Evolutionary conservation across 495 filamentous ascomycete genomes (phyloP), one percentile per base, ranked within the genome.

Genomic region (Penicillium manginii): DNA sequence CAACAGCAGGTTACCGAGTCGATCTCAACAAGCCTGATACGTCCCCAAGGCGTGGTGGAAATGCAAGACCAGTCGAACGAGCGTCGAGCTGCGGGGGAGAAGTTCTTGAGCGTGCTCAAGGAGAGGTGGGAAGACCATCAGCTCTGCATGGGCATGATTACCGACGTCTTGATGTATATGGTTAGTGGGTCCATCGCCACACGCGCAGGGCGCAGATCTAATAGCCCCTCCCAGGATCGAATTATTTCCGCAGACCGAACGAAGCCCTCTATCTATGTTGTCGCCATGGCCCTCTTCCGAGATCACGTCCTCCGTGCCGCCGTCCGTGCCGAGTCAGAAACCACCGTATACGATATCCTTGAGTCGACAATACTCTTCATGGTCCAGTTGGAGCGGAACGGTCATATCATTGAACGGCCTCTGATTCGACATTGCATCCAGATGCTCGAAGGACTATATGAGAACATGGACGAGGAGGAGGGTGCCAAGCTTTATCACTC

Each of bases 131-230:
- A 91, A 59, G 88, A 94, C 54, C 93, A 99, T 67, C 91, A 91
- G 66, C 78, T 90, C 15, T 91, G 89, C 54, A 96, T 97, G 93
- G 91, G 91, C 61, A 98, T 99, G 96, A 87, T 91, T 43, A 94
- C 93, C 11, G 96, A 99, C 69, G 91, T 99, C 32, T 74, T 98
- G 35, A 97, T 99, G 93, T 99, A 99, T 63, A 93, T 99, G 83
- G 88, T 91, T 67, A 56, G 86, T 11, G 11, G 22, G 65, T 22
- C 26, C 23, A 47, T 51, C 10, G 3, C 18, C 14, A 0, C 11
- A 19, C 19, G 14, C 21, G 10, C 5, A n/a, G 37, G 29, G 43
- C 31, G 8, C 33, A 40, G 12, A 53, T 26, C 46, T 68, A 26
- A 49, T 51, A 61, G 2, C 18, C 15, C 15, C 14, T 47, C 12